Percentiles rank a stretch among this genome's conserved stretches.
Evolutionary conservation across 805 yeast species (phyloP).

Genomic region (Starmerella riodocensis): DNA sequence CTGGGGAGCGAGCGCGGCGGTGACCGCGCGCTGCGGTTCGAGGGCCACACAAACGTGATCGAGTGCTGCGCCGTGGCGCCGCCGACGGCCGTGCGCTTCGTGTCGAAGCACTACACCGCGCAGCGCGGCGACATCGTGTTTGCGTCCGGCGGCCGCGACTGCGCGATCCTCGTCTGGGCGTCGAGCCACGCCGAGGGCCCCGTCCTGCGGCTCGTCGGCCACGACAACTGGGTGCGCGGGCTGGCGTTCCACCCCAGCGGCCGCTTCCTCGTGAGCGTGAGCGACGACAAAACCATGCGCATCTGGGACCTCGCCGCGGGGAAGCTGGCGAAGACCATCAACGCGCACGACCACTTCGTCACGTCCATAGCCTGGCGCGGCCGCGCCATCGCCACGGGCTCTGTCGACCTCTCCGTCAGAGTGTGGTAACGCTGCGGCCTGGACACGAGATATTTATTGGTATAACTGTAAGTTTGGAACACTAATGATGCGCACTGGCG

Average conservation of each 20-base stretch:
- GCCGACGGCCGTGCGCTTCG: conserved; percentile 31
- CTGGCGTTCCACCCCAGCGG: conserved; percentile 66
- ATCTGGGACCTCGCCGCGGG: conserved; percentile 58
- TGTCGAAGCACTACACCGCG: conserved; percentile 36
- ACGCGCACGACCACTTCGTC: conserved; percentile 62
- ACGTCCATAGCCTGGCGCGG: conserved; percentile 37
- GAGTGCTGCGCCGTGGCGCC: conserved; percentile 65
- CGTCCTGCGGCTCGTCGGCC: conserved; percentile 51
- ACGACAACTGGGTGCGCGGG: conserved; percentile 74
- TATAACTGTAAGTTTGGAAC: no score
- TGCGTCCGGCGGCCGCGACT: conserved; percentile 70
- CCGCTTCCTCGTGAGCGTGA: conserved; percentile 48
- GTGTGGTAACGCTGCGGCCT: conserved; percentile 37
- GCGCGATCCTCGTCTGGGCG: conserved; percentile 60
- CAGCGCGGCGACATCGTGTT: conserved; percentile 28
- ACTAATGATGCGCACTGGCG: no score
- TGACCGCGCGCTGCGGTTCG: conserved; percentile 35
- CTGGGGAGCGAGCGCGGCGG: no score
- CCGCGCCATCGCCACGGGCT: conserved; percentile 45
- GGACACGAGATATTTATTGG: no score
- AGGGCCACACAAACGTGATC: conserved; percentile 71
- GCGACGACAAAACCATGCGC: conserved; percentile 66
- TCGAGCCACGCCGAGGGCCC: conserved; percentile 40
- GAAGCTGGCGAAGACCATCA: conserved; percentile 38
- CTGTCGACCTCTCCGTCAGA: conserved; percentile 42